Conservation (phyloP, 352 stramenopile genomes). For the Pythium dissimile region DNA sequence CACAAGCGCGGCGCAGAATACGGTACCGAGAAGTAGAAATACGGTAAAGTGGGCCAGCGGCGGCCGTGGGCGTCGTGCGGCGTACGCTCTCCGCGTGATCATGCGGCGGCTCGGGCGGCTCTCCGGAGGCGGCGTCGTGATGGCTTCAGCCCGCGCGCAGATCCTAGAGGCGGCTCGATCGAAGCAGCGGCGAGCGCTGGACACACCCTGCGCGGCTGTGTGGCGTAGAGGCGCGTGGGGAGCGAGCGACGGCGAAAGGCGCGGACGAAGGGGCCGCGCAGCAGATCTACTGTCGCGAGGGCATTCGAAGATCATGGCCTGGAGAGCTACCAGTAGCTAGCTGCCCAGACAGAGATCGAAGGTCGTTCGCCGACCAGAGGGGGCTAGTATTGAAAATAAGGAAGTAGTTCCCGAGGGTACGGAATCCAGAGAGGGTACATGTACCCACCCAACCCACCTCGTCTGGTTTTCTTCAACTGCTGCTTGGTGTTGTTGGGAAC, state of each 20-base stretch:
- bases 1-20: not conserved
- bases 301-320: not conserved
- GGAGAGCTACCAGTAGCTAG: too few relatives aligned
- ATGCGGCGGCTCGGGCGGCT: not conserved
- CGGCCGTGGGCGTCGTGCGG: slow-evolving; percentile 5
- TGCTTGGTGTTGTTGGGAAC: too few relatives aligned
- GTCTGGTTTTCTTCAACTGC: not conserved
- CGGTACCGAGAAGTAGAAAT: not conserved
- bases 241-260: not conserved
- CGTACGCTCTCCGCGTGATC: slow-evolving; percentile 22
- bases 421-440: not conserved
- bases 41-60: not conserved
- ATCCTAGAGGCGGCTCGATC: not conserved
- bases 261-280: not conserved
- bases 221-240: not conserved
- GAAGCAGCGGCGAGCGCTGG: not conserved
- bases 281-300: not conserved
- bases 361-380: not conserved
- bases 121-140: not conserved
- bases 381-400: not conserved
- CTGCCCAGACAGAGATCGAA: not conserved
- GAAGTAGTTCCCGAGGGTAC: not conserved
- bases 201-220: not conserved
- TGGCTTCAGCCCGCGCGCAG: not conserved
- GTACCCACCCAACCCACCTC: not conserved